Conservation (phyloP, 306 rosid genomes). For the Lathyrus oleraceus region DNA sequence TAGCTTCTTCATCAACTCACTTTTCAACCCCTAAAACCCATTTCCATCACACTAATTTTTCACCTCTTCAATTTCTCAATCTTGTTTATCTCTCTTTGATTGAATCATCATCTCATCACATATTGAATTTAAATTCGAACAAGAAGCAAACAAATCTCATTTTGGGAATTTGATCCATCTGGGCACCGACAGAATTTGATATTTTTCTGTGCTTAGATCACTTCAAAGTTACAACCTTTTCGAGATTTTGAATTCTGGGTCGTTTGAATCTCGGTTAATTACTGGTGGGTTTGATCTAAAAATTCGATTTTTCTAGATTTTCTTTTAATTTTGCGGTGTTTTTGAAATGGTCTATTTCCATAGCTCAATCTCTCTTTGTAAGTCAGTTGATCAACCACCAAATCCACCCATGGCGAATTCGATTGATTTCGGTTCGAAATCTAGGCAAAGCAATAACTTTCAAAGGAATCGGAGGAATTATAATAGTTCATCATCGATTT, state of each 20-base stretch:
- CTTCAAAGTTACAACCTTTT: constrained; percentile 30
- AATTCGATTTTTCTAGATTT: constrained; percentile 10
- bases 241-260: constrained; percentile 38
- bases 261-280: constrained; percentile 45
- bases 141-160: not conserved
- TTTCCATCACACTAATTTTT: not conserved
- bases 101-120: constrained; percentile 47
- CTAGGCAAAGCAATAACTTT: constrained; percentile 41
- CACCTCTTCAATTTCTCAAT: not conserved
- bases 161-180: constrained; percentile 32
- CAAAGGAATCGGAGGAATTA: constrained; percentile 49
- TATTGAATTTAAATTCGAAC: constrained; percentile 2
- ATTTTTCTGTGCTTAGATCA: constrained; percentile 28
- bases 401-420: constrained; percentile 58
- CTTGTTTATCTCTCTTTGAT: constrained; percentile 3
- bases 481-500: constrained; percentile 46
- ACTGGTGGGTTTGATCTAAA: constrained; percentile 46
- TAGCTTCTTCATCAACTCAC: constrained; percentile 39
- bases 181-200: constrained; percentile 50
- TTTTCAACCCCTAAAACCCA: constrained; percentile 35
- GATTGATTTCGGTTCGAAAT: constrained; percentile 52
- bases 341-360: constrained; percentile 94
- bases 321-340: not conserved
- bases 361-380: constrained; percentile 91
- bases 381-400: constrained; percentile 71